Evolutionary conservation across 257 asterid species (phyloP).

Genomic region (Ehretia macrophylla): DNA sequence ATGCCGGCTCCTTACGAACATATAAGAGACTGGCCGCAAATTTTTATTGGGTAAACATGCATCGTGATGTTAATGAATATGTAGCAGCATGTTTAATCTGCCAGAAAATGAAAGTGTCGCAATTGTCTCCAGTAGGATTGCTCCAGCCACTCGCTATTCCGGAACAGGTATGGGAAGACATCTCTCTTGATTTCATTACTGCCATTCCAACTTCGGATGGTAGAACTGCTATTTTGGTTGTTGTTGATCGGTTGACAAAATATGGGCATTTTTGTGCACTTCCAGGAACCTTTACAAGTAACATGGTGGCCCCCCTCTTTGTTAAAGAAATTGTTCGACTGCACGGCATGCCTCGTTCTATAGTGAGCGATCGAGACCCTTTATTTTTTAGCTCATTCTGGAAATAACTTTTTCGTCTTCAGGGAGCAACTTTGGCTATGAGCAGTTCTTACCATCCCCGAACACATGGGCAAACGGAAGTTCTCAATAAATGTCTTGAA

Average conservation of each 20-base stretch:
- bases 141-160: conserved; percentile 10
- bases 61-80: background rate
- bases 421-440: background rate
- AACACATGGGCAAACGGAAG: background rate
- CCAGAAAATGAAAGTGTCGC: background rate
- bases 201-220: background rate
- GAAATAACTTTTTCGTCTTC: background rate
- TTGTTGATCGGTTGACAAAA: background rate
- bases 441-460: background rate
- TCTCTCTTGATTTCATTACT: background rate
- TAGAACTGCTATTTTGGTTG: background rate
- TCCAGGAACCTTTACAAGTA: background rate
- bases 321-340: background rate
- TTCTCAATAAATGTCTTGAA: background rate
- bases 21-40: background rate
- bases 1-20: background rate
- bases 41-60: background rate
- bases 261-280: background rate
- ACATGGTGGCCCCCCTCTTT: background rate
- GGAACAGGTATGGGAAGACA: conserved; percentile 1
- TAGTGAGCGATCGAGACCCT: background rate
- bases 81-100: background rate
- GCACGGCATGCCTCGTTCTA: background rate
- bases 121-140: background rate
- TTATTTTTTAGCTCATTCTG: background rate